Base-by-base conservation (phyloP, 176 grass and related monocot genomes). In the Oryza coarctata region DNA sequence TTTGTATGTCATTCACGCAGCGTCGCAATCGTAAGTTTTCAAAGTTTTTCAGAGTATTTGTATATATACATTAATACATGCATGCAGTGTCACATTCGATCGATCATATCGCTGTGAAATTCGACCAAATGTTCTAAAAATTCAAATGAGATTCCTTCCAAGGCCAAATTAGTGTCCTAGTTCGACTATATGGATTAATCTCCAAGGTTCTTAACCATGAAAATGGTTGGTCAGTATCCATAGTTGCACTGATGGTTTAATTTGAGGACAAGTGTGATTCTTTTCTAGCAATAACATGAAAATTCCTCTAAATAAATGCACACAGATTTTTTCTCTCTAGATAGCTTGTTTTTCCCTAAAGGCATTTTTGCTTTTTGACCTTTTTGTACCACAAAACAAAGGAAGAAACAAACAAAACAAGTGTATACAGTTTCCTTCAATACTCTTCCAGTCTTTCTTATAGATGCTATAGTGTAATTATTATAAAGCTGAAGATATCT, bases 271-370 rank as follows among this genome's bases (percentile, higher is more conserved):
- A 52, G 17, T 52, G 49, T 22, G 49, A 20, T 52, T 7, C 18
- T 52, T 58, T 58, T 11, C 22, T 23, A 58, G 6, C 55, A 58
- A 58, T 3, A 58, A 60, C n/a, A 60, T 25, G 18, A 60, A 60
- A 60, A 60, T 25, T 60, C 9, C 55, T 60, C 55, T 60, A 60
- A 8, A 60, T 58, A 55, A 55, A 60, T 60, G 55, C 8, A 25
- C 8, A 8, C 22, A n/a, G 52, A 58, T 58, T 58, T n/a, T 50
- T 58, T 60, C 30, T 9, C 3, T 7, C 70, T 73, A 22, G 3
- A n/a, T 77, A 64, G 64, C 76, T 79, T 66, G 39, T 33, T 47
- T 67, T 27, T n/a, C 41, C 63, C 63, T 49, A 33, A 79, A 33
- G 11, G 22, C 29, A 45, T 3, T 22, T 66, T 43, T 47, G 14